These are phyloP conservation scores for Entelexis paramagnoliae DNA, from an alignment of 1,139 yeast species.

Conservation along the genomic window DNA sequence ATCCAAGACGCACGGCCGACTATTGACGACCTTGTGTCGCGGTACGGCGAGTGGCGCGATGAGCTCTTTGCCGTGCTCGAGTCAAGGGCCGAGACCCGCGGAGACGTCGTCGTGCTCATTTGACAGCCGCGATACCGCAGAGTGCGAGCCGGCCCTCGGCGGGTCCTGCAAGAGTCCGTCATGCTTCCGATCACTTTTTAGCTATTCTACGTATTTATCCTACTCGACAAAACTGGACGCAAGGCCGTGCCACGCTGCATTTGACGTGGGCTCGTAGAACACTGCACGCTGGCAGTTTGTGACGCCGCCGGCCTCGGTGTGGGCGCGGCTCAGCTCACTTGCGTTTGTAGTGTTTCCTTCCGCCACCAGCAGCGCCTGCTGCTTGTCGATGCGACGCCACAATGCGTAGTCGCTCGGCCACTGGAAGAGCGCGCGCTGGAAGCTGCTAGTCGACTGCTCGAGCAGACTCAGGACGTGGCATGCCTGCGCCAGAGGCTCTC, in stretches of 20 bases:
- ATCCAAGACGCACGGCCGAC: neutral
- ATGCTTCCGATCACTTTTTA: too few relatives aligned
- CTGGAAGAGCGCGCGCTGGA: slow-evolving; percentile 63
- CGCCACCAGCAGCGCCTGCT: slow-evolving; percentile 48
- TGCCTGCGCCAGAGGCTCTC: slow-evolving; percentile 29
- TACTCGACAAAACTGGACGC: neutral
- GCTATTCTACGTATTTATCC: neutral
- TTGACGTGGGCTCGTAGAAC: slow-evolving; percentile 26
- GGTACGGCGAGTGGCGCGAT: neutral
- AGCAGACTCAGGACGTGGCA: slow-evolving; percentile 54
- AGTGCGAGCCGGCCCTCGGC: too few relatives aligned
- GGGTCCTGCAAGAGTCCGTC: too few relatives aligned
- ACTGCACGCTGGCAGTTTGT: slow-evolving; percentile 53
- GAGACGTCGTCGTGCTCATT: neutral
- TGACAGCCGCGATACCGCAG: neutral
- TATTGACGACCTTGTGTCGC: neutral
- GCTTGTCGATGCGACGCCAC: slow-evolving; percentile 54
- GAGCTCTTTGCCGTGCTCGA: neutral
- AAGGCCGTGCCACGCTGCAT: slow-evolving; percentile 9
- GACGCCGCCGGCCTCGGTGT: slow-evolving; percentile 35
- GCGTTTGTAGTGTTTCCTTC: slow-evolving; percentile 24
- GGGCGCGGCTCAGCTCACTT: slow-evolving; percentile 44
- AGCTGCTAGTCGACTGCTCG: slow-evolving; percentile 32
- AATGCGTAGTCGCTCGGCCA: slow-evolving; percentile 60
- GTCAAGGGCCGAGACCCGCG: neutral